Evolutionary conservation across 2,329 filamentous ascomycete genomes (phyloP).

Genomic region (Pestalotiopsis sp.): DNA sequence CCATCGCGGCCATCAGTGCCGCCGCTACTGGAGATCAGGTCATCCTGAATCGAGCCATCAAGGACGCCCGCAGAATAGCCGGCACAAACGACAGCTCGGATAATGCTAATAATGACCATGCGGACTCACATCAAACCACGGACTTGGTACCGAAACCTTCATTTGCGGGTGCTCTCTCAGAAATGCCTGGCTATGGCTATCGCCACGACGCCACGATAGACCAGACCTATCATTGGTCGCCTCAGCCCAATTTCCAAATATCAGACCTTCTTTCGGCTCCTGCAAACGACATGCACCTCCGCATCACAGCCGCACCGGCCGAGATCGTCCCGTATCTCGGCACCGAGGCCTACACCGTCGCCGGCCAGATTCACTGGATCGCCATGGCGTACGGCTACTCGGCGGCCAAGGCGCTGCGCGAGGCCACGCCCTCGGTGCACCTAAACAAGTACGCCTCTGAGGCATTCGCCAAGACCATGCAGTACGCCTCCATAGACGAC

Average conservation of each 20-base stretch:
- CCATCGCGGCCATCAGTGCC: not conserved
- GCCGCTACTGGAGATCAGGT: not conserved
- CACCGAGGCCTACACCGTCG: constrained; percentile 1
- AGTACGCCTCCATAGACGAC: not conserved
- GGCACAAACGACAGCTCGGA: not conserved
- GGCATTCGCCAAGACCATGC: not conserved
- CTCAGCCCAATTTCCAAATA: not conserved
- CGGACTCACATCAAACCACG: not conserved
- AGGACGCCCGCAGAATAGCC: not conserved
- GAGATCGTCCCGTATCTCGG: constrained; percentile 5
- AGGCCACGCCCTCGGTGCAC: not conserved
- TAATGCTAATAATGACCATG: not conserved
- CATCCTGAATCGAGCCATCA: not conserved
- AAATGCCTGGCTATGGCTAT: not conserved
- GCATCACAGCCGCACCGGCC: not conserved
- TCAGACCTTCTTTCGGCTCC: not conserved
- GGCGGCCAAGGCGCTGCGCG: not conserved
- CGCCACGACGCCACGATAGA: not conserved
- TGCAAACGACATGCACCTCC: not conserved
- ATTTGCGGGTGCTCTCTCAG: not conserved
- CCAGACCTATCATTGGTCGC: not conserved
- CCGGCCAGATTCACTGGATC: constrained; percentile 11
- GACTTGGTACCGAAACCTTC: not conserved
- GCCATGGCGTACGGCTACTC: constrained; percentile 6
- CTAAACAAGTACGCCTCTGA: not conserved